A percentile compares a stretch with the other conserved stretches of the same genome.
Evolutionary conservation across 768 basidiomycete genomes (phyloP).

Genomic region (Cyathus striatus): DNA sequence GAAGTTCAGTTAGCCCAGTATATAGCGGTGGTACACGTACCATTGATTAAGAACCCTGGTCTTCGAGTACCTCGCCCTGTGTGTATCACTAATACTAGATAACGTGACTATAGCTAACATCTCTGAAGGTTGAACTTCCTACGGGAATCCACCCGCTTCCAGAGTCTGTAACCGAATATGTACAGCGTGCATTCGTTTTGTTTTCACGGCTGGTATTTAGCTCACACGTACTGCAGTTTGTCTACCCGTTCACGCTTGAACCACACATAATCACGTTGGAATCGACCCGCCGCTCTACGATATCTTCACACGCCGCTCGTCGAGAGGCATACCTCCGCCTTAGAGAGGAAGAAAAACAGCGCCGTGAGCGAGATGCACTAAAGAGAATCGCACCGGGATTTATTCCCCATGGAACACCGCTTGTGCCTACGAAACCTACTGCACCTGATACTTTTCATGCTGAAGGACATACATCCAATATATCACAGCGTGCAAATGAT

Average conservation of each 20-base stretch:
- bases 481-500: constrained; percentile 18
- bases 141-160: constrained; percentile 94
- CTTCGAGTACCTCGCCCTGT: constrained; percentile 83
- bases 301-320: constrained; percentile 59
- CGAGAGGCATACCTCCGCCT: constrained; percentile 67
- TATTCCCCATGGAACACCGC: constrained; percentile 54
- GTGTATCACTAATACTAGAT: constrained; percentile 11
- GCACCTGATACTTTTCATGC: constrained; percentile 13
- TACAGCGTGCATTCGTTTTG: constrained; percentile 21
- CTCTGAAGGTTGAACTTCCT: constrained; percentile 70
- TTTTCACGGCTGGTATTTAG: constrained; percentile 3
- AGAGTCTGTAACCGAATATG: constrained; percentile 85
- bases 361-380: constrained; percentile 59
- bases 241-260: constrained; percentile 93
- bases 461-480: constrained; percentile 3
- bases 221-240: constrained; percentile 57
- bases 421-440: constrained; percentile 43
- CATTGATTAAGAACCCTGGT: constrained; percentile 90
- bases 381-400: constrained; percentile 82
- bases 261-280: constrained; percentile 76
- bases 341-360: constrained; percentile 76
- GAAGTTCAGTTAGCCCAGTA: constrained; percentile 56
- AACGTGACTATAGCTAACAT: neutral
- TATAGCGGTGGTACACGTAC: constrained; percentile 66
- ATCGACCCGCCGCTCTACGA: constrained; percentile 62